phyloP scores from a whole-genome alignment of 805 yeast genomes.

The Saccharomycodes ludwigii region DNA sequence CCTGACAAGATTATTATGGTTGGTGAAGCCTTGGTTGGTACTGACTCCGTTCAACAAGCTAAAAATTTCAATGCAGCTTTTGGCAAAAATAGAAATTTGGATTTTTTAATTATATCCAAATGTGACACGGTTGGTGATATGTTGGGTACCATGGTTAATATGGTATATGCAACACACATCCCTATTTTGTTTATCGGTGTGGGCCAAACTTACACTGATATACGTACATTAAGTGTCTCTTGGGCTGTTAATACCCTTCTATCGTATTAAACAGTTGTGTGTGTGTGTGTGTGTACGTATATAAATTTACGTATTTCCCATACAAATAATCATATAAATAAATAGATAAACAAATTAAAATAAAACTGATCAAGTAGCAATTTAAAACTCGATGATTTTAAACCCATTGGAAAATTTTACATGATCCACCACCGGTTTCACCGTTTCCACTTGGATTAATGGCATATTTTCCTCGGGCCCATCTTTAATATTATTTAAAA shows the following conservation, averaged over 20 bases:
- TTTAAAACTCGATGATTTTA: slow-evolving; percentile 34
- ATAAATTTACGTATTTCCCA: too few relatives aligned
- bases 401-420: slow-evolving; percentile 56
- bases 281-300: too few relatives aligned
- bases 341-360: not conserved
- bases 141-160: slow-evolving; percentile 92
- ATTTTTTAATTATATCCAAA: slow-evolving; percentile 85
- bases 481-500: slow-evolving; percentile 30
- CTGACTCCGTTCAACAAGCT: slow-evolving; percentile 94
- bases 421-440: slow-evolving; percentile 37
- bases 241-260: slow-evolving; percentile 84
- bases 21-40: slow-evolving; percentile 95
- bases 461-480: slow-evolving; percentile 79
- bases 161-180: slow-evolving; percentile 92
- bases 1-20: slow-evolving; percentile 98
- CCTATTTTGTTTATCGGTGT: slow-evolving; percentile 94
- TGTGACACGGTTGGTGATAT: slow-evolving; percentile 96
- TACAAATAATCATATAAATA: not conserved
- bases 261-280: slow-evolving; percentile 27
- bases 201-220: slow-evolving; percentile 93
- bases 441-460: slow-evolving; percentile 52
- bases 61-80: slow-evolving; percentile 86
- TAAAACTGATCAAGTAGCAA: slow-evolving; percentile 5
- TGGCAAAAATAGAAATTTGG: slow-evolving; percentile 69
- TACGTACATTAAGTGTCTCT: slow-evolving; percentile 78